Conservation (phyloP, 495 filamentous ascomycete genomes). For the Ramalina peruviana region DNA sequence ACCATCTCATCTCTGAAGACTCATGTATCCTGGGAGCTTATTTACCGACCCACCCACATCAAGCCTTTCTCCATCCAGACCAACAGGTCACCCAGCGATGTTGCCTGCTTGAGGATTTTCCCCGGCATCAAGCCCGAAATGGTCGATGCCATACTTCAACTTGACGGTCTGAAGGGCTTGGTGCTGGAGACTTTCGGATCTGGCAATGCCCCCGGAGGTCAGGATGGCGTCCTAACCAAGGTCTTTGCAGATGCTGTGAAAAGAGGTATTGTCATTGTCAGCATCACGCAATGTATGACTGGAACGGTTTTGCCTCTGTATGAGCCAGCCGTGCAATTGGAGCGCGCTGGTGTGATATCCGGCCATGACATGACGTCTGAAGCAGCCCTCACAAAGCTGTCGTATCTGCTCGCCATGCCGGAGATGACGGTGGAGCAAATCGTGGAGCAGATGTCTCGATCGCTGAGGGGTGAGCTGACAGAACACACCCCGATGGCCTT, state of each 20-base stretch:
- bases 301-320: slow-evolving; percentile 86
- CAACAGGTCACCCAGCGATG: slow-evolving; percentile 71
- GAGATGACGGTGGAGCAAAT: slow-evolving; percentile 48
- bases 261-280: slow-evolving; percentile 78
- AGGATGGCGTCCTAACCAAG: slow-evolving; percentile 69
- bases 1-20: slow-evolving; percentile 67
- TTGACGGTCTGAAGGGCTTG: slow-evolving; percentile 68
- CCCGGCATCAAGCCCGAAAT: slow-evolving; percentile 91
- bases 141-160: slow-evolving; percentile 72
- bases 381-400: slow-evolving; percentile 85
- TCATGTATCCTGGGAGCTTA: slow-evolving; percentile 69
- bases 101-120: slow-evolving; percentile 88
- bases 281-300: slow-evolving; percentile 77
- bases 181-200: slow-evolving; percentile 93
- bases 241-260: slow-evolving; percentile 65
- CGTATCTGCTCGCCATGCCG: slow-evolving; percentile 66
- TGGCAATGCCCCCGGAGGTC: slow-evolving; percentile 79
- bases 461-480: slow-evolving; percentile 77
- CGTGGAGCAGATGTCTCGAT: slow-evolving; percentile 54
- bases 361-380: slow-evolving; percentile 90
- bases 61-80: slow-evolving; percentile 64
- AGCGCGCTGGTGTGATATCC: slow-evolving; percentile 80
- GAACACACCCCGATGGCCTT: slow-evolving; percentile 51
- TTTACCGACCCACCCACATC: slow-evolving; percentile 60
- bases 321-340: slow-evolving; percentile 76